Base-by-base conservation (phyloP, 2,329 filamentous ascomycete genomes). In the Cladosporium sp. region DNA sequence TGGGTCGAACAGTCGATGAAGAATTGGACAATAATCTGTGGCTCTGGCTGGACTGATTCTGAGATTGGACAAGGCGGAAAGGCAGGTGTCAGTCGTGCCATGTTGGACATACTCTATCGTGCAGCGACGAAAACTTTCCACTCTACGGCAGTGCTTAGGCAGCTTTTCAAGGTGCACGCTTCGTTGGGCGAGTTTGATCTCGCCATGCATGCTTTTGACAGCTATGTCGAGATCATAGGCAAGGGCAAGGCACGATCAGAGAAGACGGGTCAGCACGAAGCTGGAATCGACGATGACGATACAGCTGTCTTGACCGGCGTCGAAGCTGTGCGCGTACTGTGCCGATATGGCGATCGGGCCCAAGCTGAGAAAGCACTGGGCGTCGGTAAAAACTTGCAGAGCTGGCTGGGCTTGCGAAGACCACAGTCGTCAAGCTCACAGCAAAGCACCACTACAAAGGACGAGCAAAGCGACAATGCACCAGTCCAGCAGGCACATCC, bases 71-170 rank as follows among this genome's bases (percentile, higher is more conserved):
- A 85, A 60, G 89, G 87, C 5, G 91, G 90, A 7, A 86, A 89
- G 59, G 82, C 85, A 62, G 81, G 78, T 18, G 73, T 92, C 15
- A 86, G 86, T 55, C 82, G 85, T 48, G 83, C 83, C 43, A 83
- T 94, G 27, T 78, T 98, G 35, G 91, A 84, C 43, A 87, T 90
- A 22, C 76, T 98, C 6, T 98, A 97, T 68, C 85, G 86, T 33
- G 88, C 91, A 18, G 88, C 92, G 7, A 89, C 86, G 8, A 95
- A 93, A 68, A 95, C 91, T 0, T 98, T 93, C 63, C 93, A 98
- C 69, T 98, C 93, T 1, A 95, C 92, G 1, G 75, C 89, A 8
- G 87, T 97, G 54, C 73, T 98, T 25, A 80, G 92, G 51, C 82
- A 91, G 60, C 76, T 98, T 0, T 97, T 97, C 64, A 85, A 83